These are phyloP conservation scores for Claviceps sp. DNA, from an alignment of 2,329 filamentous ascomycete species.

Conservation along the genomic window DNA sequence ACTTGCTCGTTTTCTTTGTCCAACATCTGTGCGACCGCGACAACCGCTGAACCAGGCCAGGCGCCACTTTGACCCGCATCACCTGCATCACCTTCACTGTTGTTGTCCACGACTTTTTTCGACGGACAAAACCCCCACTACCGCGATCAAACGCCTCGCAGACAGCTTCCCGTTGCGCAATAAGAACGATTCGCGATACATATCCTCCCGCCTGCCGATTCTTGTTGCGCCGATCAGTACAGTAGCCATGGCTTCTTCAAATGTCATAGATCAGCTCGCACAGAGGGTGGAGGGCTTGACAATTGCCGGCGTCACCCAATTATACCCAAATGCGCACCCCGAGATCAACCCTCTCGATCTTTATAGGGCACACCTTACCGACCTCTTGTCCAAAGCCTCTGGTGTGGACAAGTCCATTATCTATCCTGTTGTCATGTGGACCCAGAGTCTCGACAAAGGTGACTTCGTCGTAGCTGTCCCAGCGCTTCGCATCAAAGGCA, in stretches of 20 bases:
- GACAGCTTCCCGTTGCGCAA: not conserved
- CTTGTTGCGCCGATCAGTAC: not conserved
- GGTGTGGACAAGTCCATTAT: conserved; percentile 59
- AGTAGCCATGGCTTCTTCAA: conserved; percentile 2
- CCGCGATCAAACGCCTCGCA: not conserved
- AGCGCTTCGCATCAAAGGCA: conserved; percentile 63
- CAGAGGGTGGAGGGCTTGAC: conserved; percentile 7
- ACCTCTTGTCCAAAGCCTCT: conserved; percentile 53
- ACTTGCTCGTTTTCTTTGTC: not conserved
- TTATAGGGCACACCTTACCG: conserved; percentile 64
- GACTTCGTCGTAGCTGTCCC: conserved; percentile 69
- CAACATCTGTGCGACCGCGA: not conserved
- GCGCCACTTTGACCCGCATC: conserved; percentile 1
- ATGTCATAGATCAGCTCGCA: conserved; percentile 4
- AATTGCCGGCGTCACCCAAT: conserved; percentile 1
- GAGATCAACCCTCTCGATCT: conserved; percentile 65
- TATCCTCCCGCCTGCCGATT: not conserved
- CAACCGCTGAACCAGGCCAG: conserved; percentile 1
- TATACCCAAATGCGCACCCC: conserved; percentile 47
- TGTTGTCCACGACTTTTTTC: conserved; percentile 1
- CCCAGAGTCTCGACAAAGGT: conserved; percentile 65
- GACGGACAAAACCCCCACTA: not conserved
- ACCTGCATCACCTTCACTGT: not conserved
- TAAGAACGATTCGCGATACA: not conserved
- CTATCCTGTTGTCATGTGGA: conserved; percentile 67